phyloP scores from a whole-genome alignment of 2,329 filamentous ascomycete genomes.

The Fusarium phyllophilum region DNA sequence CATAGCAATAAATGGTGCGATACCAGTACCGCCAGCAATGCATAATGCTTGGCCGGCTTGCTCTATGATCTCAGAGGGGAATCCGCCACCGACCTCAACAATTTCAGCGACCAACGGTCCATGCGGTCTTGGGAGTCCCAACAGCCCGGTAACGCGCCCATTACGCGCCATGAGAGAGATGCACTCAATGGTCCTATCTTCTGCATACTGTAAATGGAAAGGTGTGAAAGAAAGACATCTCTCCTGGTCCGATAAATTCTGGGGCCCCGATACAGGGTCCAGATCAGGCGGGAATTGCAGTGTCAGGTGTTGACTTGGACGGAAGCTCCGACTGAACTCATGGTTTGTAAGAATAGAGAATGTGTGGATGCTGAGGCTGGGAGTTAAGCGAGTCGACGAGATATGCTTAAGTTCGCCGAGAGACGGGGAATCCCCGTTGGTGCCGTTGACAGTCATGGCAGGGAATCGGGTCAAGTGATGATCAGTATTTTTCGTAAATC shows the following conservation, averaged over 20 bases:
- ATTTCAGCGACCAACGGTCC: background rate
- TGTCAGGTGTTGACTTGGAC: constrained; percentile 7
- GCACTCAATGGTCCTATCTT: background rate
- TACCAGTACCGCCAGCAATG: background rate
- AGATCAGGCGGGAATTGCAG: constrained; percentile 12
- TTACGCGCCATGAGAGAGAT: constrained; percentile 7
- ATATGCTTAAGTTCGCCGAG: background rate
- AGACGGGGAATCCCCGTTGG: background rate
- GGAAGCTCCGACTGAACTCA: background rate
- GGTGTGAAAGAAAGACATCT: constrained; percentile 14
- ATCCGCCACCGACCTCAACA: constrained; percentile 3
- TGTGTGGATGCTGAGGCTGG: constrained; percentile 4
- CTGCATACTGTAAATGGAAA: background rate
- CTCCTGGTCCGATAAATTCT: constrained; percentile 4
- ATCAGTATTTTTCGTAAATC: background rate
- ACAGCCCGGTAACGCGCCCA: constrained; percentile 6
- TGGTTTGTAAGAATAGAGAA: background rate
- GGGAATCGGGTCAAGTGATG: background rate
- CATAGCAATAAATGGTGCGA: constrained; percentile 4
- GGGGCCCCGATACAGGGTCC: constrained; percentile 10
- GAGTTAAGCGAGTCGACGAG: constrained; percentile 13
- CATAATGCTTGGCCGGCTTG: rapidly evolving
- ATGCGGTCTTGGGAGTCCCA: constrained; percentile 5
- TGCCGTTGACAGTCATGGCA: background rate
- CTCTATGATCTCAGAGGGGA: background rate